phyloP scores from a whole-genome alignment of 2,329 filamentous ascomycete genomes.

The Aspergillus fumigatiaffinis region DNA sequence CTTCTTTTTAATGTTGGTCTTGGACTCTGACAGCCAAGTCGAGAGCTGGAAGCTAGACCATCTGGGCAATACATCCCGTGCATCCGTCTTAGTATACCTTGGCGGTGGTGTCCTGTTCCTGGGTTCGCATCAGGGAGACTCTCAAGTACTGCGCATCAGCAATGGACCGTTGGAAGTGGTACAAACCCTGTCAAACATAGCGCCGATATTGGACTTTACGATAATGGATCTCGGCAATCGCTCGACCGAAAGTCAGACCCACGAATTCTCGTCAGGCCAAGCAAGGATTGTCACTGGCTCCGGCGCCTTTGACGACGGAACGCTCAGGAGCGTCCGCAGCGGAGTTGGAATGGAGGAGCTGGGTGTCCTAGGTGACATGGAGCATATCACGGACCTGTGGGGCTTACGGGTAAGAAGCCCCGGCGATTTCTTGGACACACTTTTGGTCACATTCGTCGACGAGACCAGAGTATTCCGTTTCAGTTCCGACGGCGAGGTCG shows the following conservation, averaged over 20 bases:
- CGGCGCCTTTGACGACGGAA: conserved; percentile 84
- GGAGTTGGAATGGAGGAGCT: conserved; percentile 89
- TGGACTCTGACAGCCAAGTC: conserved; percentile 62
- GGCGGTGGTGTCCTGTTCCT: conserved; percentile 67
- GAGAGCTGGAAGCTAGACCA: conserved; percentile 66
- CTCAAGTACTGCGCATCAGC: conserved; percentile 68
- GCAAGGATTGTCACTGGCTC: conserved; percentile 90
- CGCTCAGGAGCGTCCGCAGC: conserved; percentile 82
- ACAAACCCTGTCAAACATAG: conserved; percentile 78
- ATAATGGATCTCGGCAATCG: conserved; percentile 94
- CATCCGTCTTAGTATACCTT: conserved; percentile 74
- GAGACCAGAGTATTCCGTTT: conserved; percentile 84
- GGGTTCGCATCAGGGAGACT: conserved; percentile 89
- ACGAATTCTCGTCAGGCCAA: conserved; percentile 92
- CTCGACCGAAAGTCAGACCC: conserved; percentile 71
- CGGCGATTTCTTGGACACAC: conserved; percentile 54
- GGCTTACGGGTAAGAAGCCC: conserved; percentile 54
- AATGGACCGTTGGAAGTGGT: conserved; percentile 62
- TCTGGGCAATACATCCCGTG: conserved; percentile 68
- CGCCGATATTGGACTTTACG: conserved; percentile 86
- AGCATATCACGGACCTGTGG: conserved; percentile 70
- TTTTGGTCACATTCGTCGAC: conserved; percentile 75
- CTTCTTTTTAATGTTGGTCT: conserved; percentile 75
- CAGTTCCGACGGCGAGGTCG: conserved; percentile 68
- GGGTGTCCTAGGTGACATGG: conserved; percentile 75